phyloP scores from a whole-genome alignment of 1,284 basidiomycete genomes.

The Cerioporus squamosus region DNA sequence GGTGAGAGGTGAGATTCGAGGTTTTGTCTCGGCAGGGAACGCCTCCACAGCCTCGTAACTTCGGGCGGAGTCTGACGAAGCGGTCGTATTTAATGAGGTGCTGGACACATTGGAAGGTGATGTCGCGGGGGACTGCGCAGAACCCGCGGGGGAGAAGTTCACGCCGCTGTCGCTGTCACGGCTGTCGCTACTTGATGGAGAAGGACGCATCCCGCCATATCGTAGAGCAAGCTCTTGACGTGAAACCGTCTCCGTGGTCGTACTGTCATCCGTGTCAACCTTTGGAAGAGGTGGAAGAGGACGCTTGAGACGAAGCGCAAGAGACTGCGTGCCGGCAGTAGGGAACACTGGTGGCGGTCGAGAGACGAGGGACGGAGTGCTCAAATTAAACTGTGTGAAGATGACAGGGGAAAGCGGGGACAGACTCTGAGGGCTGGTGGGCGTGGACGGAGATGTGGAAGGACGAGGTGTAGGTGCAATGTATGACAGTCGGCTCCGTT shows the following conservation, averaged over 20 bases:
- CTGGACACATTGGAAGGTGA: not conserved
- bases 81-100: not conserved
- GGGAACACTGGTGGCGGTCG: slow-evolving; percentile 13
- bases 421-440: not conserved
- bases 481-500: slow-evolving; percentile 16
- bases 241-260: slow-evolving; percentile 1
- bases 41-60: slow-evolving; percentile 8
- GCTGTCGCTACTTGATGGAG: slow-evolving; percentile 19
- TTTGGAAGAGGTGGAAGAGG: slow-evolving; percentile 22
- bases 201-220: slow-evolving; percentile 3
- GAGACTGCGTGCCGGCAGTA: slow-evolving; percentile 6
- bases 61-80: slow-evolving; percentile 11
- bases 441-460: slow-evolving; percentile 10
- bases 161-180: slow-evolving; percentile 17
- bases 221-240: slow-evolving; percentile 3
- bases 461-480: slow-evolving; percentile 9
- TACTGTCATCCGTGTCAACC: slow-evolving; percentile 10
- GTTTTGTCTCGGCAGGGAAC: slow-evolving; percentile 3
- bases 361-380: slow-evolving; percentile 13
- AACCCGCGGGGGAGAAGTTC: slow-evolving; percentile 13
- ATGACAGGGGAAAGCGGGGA: slow-evolving; percentile 12
- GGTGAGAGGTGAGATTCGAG: slow-evolving; percentile 7
- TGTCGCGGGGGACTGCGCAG: slow-evolving; percentile 15
- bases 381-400: slow-evolving; percentile 19
- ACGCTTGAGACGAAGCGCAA: slow-evolving; percentile 15